phyloP scores from a whole-genome alignment of 116 monocot species.

The Cymodocea nodosa region DNA sequence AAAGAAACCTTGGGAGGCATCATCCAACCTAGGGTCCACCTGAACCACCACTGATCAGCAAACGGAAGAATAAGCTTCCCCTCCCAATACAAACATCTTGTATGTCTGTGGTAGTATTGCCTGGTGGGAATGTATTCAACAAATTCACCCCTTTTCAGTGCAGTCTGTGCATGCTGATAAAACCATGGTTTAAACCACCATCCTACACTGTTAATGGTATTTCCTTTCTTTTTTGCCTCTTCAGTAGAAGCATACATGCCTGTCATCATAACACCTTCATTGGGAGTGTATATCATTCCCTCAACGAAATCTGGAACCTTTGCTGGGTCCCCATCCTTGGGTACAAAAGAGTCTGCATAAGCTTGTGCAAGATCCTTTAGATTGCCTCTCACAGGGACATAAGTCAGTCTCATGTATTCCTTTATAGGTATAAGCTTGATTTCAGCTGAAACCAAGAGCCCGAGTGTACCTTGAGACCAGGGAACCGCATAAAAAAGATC shows the following conservation, averaged over 20 bases:
- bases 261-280: conserved; percentile 39
- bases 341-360: conserved; percentile 61
- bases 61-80: conserved; percentile 67
- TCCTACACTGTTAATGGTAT: conserved; percentile 39
- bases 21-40: conserved; percentile 51
- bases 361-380: conserved; percentile 37
- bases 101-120: conserved; percentile 61
- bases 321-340: conserved; percentile 39
- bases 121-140: conserved; percentile 54
- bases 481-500: conserved; percentile 58
- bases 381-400: conserved; percentile 33
- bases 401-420: conserved; percentile 61
- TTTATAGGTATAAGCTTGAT: conserved; percentile 48
- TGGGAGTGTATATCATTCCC: conserved; percentile 35
- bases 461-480: conserved; percentile 41
- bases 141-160: conserved; percentile 43
- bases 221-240: conserved; percentile 45
- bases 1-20: conserved; percentile 73
- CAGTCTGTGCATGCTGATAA: conserved; percentile 56
- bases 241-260: conserved; percentile 52
- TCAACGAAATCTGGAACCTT: conserved; percentile 61
- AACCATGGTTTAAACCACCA: conserved; percentile 78
- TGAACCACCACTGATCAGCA: conserved; percentile 65
- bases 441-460: conserved; percentile 51
- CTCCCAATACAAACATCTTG: conserved; percentile 55